Evolutionary conservation across 2,329 filamentous ascomycete species (phyloP).

Genomic region (Claviceps sp.): DNA sequence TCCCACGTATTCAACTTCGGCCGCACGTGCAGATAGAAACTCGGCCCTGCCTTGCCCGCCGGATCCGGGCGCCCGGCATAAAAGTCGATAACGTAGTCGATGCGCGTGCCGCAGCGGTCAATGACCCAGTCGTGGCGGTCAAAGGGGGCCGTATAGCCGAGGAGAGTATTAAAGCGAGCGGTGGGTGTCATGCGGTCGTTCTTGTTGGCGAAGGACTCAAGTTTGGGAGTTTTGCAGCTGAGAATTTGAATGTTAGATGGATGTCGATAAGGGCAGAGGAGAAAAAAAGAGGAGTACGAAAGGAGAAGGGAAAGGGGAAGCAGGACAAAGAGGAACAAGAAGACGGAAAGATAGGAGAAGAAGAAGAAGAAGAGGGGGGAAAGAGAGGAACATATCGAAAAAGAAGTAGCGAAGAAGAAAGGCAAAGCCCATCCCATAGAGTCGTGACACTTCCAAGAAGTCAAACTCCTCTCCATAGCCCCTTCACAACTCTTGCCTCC

Average conservation of each 20-base stretch:
- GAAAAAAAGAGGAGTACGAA: background rate
- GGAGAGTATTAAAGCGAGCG: conserved; percentile 65
- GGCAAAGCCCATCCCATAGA: conserved; percentile 39
- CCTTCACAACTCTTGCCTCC: too few relatives aligned
- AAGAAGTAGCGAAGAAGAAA: background rate
- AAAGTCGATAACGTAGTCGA: conserved; percentile 98
- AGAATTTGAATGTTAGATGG: background rate
- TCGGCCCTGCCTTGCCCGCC: conserved; percentile 27
- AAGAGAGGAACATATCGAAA: background rate
- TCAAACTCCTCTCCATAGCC: too few relatives aligned
- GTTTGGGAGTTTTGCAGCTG: conserved; percentile 58
- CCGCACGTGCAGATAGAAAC: conserved; percentile 55
- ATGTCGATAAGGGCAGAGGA: too few relatives aligned
- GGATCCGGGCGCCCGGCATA: conserved; percentile 56
- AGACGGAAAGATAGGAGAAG: background rate
- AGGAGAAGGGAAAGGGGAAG: too few relatives aligned
- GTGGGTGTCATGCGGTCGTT: conserved; percentile 60
- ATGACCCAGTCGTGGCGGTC: conserved; percentile 97
- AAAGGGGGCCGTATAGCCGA: conserved; percentile 87
- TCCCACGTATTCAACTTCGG: conserved; percentile 58
- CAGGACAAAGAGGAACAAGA: background rate
- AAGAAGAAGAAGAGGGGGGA: background rate
- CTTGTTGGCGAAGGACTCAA: conserved; percentile 73
- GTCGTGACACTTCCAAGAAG: conserved; percentile 52
- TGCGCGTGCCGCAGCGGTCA: conserved; percentile 69